phyloP scores from a whole-genome alignment of 2,329 filamentous ascomycete species.

The Aspergillus carbonarius region DNA sequence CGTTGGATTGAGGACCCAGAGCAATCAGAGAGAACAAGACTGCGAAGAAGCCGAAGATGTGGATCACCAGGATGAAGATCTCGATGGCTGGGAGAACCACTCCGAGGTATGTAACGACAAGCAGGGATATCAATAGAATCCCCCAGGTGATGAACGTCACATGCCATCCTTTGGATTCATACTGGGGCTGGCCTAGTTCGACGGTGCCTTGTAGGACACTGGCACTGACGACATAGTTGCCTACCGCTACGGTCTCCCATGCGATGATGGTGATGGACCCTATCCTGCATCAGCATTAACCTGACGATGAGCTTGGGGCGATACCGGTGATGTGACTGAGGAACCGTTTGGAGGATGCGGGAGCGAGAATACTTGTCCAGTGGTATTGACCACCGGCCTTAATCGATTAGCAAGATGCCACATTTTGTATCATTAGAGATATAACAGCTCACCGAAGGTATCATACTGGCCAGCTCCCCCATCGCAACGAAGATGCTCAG shows the following conservation, averaged over 20 bases:
- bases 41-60: constrained; percentile 53
- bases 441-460: background rate
- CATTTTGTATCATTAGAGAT: background rate
- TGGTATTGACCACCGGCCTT: constrained; percentile 39
- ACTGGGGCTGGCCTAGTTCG: constrained; percentile 23
- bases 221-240: background rate
- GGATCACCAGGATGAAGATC: constrained; percentile 49
- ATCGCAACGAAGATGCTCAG: constrained; percentile 25
- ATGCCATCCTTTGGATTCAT: constrained; percentile 47
- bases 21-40: constrained; percentile 50
- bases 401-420: background rate
- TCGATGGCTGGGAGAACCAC: constrained; percentile 49
- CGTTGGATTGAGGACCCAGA: constrained; percentile 37
- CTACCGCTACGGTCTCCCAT: background rate
- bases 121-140: background rate
- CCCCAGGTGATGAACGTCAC: constrained; percentile 37
- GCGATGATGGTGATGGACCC: background rate
- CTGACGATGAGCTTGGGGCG: background rate
- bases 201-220: constrained; percentile 4
- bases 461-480: constrained; percentile 34
- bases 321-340: constrained; percentile 40
- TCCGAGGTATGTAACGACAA: constrained; percentile 18
- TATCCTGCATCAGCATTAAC: background rate
- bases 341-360: constrained; percentile 31
- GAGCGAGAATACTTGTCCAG: constrained; percentile 43